Evolutionary conservation across 129 eudicot species (phyloP).

Genomic region (Cynara cardunculus): DNA sequence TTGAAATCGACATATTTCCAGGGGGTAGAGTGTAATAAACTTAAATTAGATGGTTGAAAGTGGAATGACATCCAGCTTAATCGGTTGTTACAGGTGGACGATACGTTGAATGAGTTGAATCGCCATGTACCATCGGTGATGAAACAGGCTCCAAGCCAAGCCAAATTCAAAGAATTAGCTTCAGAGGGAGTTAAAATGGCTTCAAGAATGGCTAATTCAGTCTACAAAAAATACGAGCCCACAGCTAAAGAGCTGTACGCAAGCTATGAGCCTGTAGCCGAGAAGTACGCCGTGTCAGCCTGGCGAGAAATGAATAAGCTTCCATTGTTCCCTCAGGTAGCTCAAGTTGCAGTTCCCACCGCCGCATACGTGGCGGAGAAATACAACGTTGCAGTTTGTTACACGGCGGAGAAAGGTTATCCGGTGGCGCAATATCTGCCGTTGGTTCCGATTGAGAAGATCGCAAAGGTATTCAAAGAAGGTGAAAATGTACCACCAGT

Average conservation of each 20-base stretch:
- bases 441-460: conserved; percentile 67
- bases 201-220: conserved; percentile 23
- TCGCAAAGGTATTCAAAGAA: conserved; percentile 51
- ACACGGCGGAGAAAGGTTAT: conserved; percentile 55
- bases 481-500: conserved; percentile 32
- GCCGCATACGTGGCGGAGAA: conserved; percentile 63
- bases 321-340: conserved; percentile 63
- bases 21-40: neutral
- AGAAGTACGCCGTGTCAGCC: conserved; percentile 60
- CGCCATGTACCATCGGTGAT: conserved; percentile 48
- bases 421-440: conserved; percentile 57
- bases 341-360: conserved; percentile 59
- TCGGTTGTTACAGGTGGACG: conserved; percentile 55
- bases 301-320: conserved; percentile 63
- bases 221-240: conserved; percentile 59
- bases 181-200: conserved; percentile 42
- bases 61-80: neutral
- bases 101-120: conserved; percentile 40
- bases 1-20: neutral
- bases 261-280: conserved; percentile 80
- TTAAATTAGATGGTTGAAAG: neutral
- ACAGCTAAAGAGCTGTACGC: conserved; percentile 57
- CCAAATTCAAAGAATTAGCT: conserved; percentile 35
- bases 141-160: conserved; percentile 45
- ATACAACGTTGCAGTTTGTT: conserved; percentile 46